Conservation (phyloP, 129 eudicot species). For the Flaveria ramosissima region DNA sequence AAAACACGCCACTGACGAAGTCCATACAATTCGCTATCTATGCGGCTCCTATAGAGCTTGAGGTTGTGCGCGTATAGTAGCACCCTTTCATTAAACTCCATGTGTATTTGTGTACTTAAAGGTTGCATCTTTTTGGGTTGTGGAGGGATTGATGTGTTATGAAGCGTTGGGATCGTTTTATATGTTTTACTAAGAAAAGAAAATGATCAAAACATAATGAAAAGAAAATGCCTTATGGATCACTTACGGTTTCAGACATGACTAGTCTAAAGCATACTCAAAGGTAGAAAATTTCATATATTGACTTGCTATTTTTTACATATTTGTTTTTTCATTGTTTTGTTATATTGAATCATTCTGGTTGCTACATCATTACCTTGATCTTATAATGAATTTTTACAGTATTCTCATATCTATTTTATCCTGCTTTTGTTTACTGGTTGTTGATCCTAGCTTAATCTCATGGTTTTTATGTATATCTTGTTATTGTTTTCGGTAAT, state of each 20-base stretch:
- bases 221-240: neutral
- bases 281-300: neutral
- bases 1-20: too few species aligned
- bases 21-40: too few species aligned
- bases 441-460: constrained; percentile 7
- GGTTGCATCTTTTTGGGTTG: constrained; percentile 1
- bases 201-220: neutral
- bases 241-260: neutral
- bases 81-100: neutral
- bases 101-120: neutral
- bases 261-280: neutral
- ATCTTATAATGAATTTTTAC: neutral
- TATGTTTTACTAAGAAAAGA: neutral
- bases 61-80: too few species aligned
- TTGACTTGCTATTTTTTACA: neutral
- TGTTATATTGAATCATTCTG: neutral
- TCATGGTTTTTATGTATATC: constrained; percentile 36
- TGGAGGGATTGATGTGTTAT: neutral
- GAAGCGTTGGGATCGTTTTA: neutral
- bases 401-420: neutral
- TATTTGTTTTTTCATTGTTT: neutral
- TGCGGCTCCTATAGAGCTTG: too few species aligned
- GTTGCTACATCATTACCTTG: constrained; percentile 1
- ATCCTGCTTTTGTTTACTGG: neutral
- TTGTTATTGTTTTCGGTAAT: constrained; percentile 61